Base-by-base conservation (phyloP, 2,329 filamentous ascomycete species). In the Reticulascus tulasneorum region DNA sequence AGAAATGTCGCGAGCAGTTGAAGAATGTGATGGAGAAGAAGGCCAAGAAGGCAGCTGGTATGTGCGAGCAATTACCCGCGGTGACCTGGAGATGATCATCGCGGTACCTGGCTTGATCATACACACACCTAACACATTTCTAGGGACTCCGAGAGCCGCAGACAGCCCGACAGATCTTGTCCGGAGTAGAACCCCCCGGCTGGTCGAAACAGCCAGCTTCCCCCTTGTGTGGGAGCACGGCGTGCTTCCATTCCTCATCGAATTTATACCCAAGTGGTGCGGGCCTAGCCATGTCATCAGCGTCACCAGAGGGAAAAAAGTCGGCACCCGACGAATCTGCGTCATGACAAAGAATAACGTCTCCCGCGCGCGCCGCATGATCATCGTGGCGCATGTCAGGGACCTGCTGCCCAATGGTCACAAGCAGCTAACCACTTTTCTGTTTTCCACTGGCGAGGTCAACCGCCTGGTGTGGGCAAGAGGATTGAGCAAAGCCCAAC, bases 201-300 rank as follows among this genome's bases (percentile, higher is more conserved):
- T 54, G 10, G 29, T 59, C 25, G 64, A 66, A 21, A 49, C 49
- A 1, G 53, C 58, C 1, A 60, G 49, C 36, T 69, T 69, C 35
- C 57, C 64, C 0, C 35, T 67, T 1, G 42, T 66, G 5, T 69
- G 64, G 52, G 66, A 69, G 32, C 64, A 69, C 26, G 53, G 57
- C 9, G 51, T 69, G 3, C 58, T 69, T 2, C 66, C 66, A 4
- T 69, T 69, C 37, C 52, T 69, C 1, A 46, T 56, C 31, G 60
- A 65, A 27, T 60, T 66, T 33, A 46, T 69, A 20, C 64, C 64
- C 3, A 57, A 56, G 22, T 68, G 63, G 64, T 57, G 63, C 28
- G 62, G 63, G 1, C 54, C 59, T 0, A 55, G 57, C 7, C 62
- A 69, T 33, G 54, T 60, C 30, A 53, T 69, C 40, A 64, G 54